These are phyloP conservation scores for Alternaria dauci DNA, from an alignment of 2,329 filamentous ascomycete genomes.

Conservation along the genomic window DNA sequence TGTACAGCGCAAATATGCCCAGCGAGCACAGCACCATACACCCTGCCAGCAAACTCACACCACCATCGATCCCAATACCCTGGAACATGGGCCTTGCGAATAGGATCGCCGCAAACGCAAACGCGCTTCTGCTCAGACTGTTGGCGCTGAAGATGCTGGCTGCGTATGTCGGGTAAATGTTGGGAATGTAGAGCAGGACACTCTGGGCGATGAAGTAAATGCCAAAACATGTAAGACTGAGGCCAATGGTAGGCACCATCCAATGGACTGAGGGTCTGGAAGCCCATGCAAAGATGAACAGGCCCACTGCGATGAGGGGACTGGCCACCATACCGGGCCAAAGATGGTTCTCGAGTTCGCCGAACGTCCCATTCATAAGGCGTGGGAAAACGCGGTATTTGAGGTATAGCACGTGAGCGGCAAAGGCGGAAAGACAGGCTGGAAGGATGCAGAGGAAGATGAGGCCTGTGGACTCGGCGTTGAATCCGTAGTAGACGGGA, in stretches of 20 bases:
- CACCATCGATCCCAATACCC: constrained; percentile 66
- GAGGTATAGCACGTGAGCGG: constrained; percentile 75
- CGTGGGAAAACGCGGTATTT: constrained; percentile 72
- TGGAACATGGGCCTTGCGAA: constrained; percentile 67
- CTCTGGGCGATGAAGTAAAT: constrained; percentile 55
- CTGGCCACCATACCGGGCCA: constrained; percentile 69
- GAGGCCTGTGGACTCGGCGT: constrained; percentile 74
- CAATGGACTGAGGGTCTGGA: constrained; percentile 68
- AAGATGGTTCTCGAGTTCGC: constrained; percentile 74
- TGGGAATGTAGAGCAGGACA: constrained; percentile 69
- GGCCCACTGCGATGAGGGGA: constrained; percentile 67
- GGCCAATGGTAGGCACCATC: constrained; percentile 64
- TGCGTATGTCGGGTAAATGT: constrained; percentile 63
- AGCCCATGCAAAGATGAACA: constrained; percentile 70
- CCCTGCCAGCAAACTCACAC: constrained; percentile 65
- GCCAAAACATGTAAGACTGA: constrained; percentile 56
- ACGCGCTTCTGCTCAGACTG: constrained; percentile 61
- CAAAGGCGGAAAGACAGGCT: constrained; percentile 72
- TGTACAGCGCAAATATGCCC: constrained; percentile 67
- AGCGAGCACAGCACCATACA: constrained; percentile 54
- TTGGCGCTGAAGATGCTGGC: constrained; percentile 68
- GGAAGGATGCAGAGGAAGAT: constrained; percentile 85
- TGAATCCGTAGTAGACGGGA: constrained; percentile 78
- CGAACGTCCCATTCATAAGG: constrained; percentile 70
- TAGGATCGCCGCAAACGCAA: constrained; percentile 67